Conservation (phyloP, 441 rosid species). For the Isatis lusitanica region DNA sequence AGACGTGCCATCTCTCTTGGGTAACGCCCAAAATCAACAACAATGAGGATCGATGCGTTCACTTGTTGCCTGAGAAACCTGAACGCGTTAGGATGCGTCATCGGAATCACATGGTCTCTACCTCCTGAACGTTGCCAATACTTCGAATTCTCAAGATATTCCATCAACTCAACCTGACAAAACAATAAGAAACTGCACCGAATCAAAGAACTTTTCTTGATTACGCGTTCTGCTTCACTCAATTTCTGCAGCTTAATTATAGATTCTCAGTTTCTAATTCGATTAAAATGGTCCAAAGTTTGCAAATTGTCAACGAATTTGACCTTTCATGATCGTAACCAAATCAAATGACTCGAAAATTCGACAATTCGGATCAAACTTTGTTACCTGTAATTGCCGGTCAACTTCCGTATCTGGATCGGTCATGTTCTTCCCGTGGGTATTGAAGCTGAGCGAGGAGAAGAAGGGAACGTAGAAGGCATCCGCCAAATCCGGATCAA, state of each 20-base stretch:
- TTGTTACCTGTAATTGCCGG: slow-evolving; percentile 74
- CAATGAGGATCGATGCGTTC: slow-evolving; percentile 84
- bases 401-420: slow-evolving; percentile 88
- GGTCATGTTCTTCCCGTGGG: slow-evolving; percentile 85
- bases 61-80: slow-evolving; percentile 81
- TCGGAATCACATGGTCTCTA: slow-evolving; percentile 90
- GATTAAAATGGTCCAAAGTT: neutral
- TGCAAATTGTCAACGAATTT: neutral
- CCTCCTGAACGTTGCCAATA: slow-evolving; percentile 95
- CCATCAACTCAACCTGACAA: slow-evolving; percentile 69
- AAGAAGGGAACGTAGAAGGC: slow-evolving; percentile 89
- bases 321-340: neutral
- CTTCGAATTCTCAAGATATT: slow-evolving; percentile 60
- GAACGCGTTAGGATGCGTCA: slow-evolving; percentile 99
- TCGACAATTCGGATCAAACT: neutral
- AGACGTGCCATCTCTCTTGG: slow-evolving; percentile 67
- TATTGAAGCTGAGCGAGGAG: slow-evolving; percentile 83
- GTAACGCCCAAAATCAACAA: slow-evolving; percentile 90
- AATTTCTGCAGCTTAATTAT: too few relatives aligned
- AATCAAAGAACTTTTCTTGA: neutral
- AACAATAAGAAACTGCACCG: slow-evolving; percentile 25
- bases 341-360: neutral
- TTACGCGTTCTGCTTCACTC: too few relatives aligned
- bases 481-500: slow-evolving; percentile 86
- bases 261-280: neutral